These are phyloP conservation scores for Fonsecaea erecta DNA, from an alignment of 2,329 filamentous ascomycete genomes.

Conservation along the genomic window DNA sequence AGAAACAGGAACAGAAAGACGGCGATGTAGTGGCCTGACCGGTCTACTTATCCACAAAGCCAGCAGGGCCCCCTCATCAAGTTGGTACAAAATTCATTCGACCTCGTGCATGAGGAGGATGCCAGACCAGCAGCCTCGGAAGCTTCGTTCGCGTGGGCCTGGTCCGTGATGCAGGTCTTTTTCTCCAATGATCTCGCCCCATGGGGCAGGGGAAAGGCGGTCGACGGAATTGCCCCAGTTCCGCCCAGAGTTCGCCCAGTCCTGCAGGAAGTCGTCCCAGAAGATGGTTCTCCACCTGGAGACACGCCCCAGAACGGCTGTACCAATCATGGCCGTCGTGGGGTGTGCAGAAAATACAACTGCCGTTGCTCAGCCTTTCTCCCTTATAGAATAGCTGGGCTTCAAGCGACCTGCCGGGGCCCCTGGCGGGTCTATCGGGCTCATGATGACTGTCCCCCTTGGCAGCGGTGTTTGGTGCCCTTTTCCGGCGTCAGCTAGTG, in stretches of 20 bases:
- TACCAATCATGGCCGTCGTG: conserved; percentile 9
- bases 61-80: neutral
- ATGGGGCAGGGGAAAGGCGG: conserved; percentile 4
- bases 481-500: too few relatives aligned
- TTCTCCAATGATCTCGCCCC: conserved; percentile 22
- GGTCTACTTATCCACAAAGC: conserved; percentile 4
- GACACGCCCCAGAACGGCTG: too few relatives aligned
- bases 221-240: conserved; percentile 21
- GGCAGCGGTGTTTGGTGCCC: too few relatives aligned
- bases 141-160: neutral
- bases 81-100: neutral
- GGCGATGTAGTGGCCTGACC: conserved; percentile 2
- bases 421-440: neutral
- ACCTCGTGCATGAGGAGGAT: conserved; percentile 2
- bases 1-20: neutral
- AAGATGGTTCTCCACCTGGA: too few relatives aligned
- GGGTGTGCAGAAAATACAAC: neutral
- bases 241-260: neutral
- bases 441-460: neutral
- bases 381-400: conserved; percentile 9
- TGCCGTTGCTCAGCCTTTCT: conserved; percentile 11
- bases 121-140: neutral
- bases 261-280: too few relatives aligned
- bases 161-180: neutral
- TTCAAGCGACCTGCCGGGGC: too few relatives aligned